Conservation (phyloP, 179 eudicot genomes). For the Gypsophila paniculata region DNA sequence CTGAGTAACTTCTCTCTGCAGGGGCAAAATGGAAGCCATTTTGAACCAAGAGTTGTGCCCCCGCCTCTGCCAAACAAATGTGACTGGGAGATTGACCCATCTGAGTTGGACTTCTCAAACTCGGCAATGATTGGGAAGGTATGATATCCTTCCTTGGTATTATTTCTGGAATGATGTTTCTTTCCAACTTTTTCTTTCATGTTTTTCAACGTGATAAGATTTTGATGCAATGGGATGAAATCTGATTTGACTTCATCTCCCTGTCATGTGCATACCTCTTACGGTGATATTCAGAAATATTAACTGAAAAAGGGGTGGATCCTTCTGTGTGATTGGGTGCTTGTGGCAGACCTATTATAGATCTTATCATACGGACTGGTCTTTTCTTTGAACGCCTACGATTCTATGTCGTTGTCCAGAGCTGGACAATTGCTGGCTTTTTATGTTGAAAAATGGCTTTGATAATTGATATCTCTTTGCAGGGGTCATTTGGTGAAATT, state of each 20-base stretch:
- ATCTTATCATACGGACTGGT: background rate
- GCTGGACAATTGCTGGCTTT: background rate
- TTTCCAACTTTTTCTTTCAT: background rate
- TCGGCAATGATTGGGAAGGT: conserved; percentile 88
- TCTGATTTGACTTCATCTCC: background rate
- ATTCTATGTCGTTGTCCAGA: background rate
- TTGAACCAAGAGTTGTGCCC: conserved; percentile 86
- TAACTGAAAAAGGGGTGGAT: background rate
- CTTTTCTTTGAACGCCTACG: conserved; percentile 11
- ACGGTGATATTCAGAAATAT: background rate
- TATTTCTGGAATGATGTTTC: background rate
- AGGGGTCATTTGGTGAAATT: conserved; percentile 99
- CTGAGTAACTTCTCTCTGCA: conserved; percentile 30
- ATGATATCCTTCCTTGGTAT: conserved; percentile 17
- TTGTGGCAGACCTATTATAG: background rate
- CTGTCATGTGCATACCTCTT: background rate
- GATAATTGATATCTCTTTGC: conserved; percentile 16
- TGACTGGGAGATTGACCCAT: conserved; percentile 98
- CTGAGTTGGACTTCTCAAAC: conserved; percentile 81
- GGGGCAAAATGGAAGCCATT: conserved; percentile 99
- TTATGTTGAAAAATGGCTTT: background rate
- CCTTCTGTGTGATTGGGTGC: background rate
- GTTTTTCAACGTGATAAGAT: background rate
- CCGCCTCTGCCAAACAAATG: conserved; percentile 94
- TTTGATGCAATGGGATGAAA: background rate